A percentile compares a stretch with the other conserved stretches of the same genome.
These are phyloP conservation scores for Oenanthe sinensis DNA, from an alignment of 129 eudicot genomes.

Conservation along the genomic window DNA sequence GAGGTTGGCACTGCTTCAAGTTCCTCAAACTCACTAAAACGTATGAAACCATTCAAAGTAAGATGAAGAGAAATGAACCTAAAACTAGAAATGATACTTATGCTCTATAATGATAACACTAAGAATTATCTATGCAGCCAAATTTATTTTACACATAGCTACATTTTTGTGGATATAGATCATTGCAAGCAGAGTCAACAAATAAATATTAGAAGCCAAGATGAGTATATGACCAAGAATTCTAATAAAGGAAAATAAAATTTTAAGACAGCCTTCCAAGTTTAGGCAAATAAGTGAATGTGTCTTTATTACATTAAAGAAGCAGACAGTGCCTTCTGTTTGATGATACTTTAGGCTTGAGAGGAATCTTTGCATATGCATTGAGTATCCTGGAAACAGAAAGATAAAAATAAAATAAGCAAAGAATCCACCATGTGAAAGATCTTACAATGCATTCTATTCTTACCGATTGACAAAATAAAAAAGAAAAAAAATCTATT, in stretches of 20 bases:
- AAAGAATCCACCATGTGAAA: not conserved
- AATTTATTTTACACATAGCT: not conserved
- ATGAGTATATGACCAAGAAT: not conserved
- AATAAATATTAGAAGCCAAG: not conserved
- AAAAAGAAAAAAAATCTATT: not conserved
- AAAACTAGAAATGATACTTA: not conserved
- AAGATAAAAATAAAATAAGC: not conserved
- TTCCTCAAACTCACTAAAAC: constrained; percentile 62
- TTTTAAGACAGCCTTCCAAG: not conserved
- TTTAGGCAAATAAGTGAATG: not conserved
- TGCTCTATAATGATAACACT: not conserved
- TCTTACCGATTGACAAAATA: not conserved
- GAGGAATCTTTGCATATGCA: constrained; percentile 54
- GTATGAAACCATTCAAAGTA: not conserved
- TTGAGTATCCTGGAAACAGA: constrained; percentile 48
- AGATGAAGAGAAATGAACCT: not conserved
- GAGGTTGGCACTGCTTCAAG: constrained; percentile 69
- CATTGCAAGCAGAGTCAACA: not conserved
- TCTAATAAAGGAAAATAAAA: not conserved
- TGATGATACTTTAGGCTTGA: constrained; percentile 35
- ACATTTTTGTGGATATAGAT: not conserved
- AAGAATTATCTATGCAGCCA: not conserved
- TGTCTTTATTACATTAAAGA: not conserved
- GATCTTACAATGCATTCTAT: not conserved
- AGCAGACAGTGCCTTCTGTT: constrained; percentile 43